A percentile compares a stretch with the other conserved stretches of the same genome.
Evolutionary conservation across 1,139 yeast genomes (phyloP).

Genomic region (Meyerozyma athensensis): DNA sequence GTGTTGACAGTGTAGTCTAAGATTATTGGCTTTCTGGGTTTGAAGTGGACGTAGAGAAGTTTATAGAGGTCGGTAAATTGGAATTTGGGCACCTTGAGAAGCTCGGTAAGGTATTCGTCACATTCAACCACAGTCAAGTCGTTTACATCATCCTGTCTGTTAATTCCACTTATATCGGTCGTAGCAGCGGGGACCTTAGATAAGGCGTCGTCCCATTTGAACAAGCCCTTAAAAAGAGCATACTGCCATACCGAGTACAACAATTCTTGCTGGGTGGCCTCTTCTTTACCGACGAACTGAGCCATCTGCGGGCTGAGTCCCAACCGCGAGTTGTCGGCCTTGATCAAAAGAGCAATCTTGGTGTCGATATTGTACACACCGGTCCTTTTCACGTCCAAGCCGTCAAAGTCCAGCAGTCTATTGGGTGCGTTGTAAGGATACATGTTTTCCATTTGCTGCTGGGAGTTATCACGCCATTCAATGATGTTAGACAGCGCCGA

Average conservation of each 20-base stretch:
- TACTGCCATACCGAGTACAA: slow-evolving; percentile 86
- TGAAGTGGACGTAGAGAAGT: slow-evolving; percentile 52
- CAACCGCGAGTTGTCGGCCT: slow-evolving; percentile 60
- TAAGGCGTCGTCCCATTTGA: slow-evolving; percentile 36
- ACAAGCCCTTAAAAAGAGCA: slow-evolving; percentile 67
- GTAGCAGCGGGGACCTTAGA: slow-evolving; percentile 39
- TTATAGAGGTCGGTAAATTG: slow-evolving; percentile 74
- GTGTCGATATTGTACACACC: slow-evolving; percentile 67
- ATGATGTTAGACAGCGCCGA: slow-evolving; percentile 31
- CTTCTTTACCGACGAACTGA: slow-evolving; percentile 66
- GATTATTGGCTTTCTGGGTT: slow-evolving; percentile 75
- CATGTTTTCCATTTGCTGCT: slow-evolving; percentile 7
- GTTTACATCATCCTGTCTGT: slow-evolving; percentile 22
- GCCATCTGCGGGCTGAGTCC: slow-evolving; percentile 61
- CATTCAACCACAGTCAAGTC: slow-evolving; percentile 52
- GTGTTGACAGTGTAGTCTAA: slow-evolving; percentile 74
- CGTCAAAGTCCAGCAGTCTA: slow-evolving; percentile 56
- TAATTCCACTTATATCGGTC: slow-evolving; percentile 13
- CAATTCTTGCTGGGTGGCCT: slow-evolving; percentile 83
- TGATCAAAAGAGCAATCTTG: slow-evolving; percentile 74
- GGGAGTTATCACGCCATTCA: slow-evolving; percentile 36
- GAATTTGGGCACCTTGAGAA: slow-evolving; percentile 50
- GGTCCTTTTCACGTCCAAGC: slow-evolving; percentile 76
- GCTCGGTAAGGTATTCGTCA: slow-evolving; percentile 58
- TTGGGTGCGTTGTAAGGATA: slow-evolving; percentile 9